Percentiles rank a stretch among this genome's conserved stretches.
phyloP scores from a whole-genome alignment of 1,139 yeast species.

The Nakaseomyces uthaithaninus region DNA sequence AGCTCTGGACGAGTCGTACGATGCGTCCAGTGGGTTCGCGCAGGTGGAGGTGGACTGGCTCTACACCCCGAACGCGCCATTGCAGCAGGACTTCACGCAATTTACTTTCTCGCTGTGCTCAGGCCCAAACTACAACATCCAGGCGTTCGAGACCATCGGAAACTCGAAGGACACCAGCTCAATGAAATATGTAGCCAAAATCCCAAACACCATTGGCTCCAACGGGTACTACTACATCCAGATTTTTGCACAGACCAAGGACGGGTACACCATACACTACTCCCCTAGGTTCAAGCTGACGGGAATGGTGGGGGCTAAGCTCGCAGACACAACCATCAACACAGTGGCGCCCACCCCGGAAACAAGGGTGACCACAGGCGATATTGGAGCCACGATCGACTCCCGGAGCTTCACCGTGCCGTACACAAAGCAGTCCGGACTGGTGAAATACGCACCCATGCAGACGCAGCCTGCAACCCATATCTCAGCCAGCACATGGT shows the following conservation, averaged over 20 bases:
- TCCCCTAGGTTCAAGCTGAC: conserved; percentile 52
- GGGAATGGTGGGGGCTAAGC: conserved; percentile 60
- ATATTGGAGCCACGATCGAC: conserved; percentile 25
- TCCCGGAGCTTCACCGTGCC: conserved; percentile 43
- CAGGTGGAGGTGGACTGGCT: conserved; percentile 49
- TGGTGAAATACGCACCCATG: conserved; percentile 74
- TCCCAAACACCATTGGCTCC: conserved; percentile 41
- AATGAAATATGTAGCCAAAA: conserved; percentile 35
- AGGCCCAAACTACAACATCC: conserved; percentile 48
- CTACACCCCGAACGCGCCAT: conserved; percentile 44
- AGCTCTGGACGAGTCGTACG: conserved; percentile 37
- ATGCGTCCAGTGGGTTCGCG: conserved; percentile 40
- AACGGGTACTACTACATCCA: conserved; percentile 66
- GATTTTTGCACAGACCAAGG: conserved; percentile 39
- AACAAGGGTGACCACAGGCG: conserved; percentile 29
- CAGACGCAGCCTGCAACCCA: conserved; percentile 68
- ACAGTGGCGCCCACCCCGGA: conserved; percentile 39
- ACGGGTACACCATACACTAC: conserved; percentile 56
- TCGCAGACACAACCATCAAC: conserved; percentile 29
- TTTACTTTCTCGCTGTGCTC: conserved; percentile 59
- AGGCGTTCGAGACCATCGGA: conserved; percentile 36
- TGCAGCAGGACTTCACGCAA: conserved; percentile 37
- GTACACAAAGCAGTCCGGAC: conserved; percentile 65
- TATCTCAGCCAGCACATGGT: conserved; percentile 55
- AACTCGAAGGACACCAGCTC: conserved; percentile 26